A percentile compares a stretch with the other conserved stretches of the same genome.
Evolutionary conservation across 2,329 filamentous ascomycete genomes (phyloP).

Genomic region (Xylaria sp.): DNA sequence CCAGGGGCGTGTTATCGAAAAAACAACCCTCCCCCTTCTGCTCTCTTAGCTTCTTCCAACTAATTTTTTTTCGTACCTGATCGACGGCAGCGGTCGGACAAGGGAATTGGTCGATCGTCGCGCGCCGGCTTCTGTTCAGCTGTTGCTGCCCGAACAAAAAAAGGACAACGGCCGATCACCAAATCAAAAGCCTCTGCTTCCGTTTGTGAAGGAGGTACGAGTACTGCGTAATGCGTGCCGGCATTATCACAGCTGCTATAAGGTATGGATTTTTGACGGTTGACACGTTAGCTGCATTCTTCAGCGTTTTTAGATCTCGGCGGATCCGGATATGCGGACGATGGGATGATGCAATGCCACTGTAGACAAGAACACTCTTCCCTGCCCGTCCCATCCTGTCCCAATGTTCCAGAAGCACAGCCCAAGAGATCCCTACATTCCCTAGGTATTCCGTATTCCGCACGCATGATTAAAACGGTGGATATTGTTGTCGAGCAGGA

Average conservation of each 20-base stretch:
- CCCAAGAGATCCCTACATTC: neutral
- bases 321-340: slow-evolving; percentile 13
- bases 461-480: neutral
- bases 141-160: slow-evolving; percentile 37
- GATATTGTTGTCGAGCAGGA: neutral
- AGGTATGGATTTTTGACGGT: slow-evolving; percentile 10
- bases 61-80: slow-evolving; percentile 9
- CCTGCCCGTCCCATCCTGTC: neutral
- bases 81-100: slow-evolving; percentile 19
- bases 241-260: neutral
- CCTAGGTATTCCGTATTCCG: too few relatives aligned
- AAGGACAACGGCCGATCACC: slow-evolving; percentile 26
- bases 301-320: slow-evolving; percentile 14
- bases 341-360: slow-evolving; percentile 9
- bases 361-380: slow-evolving; percentile 5
- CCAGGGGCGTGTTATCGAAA: neutral
- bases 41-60: neutral
- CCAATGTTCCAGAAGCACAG: slow-evolving; percentile 1
- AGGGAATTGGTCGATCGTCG: slow-evolving; percentile 28
- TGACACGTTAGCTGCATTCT: slow-evolving; percentile 13
- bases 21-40: neutral
- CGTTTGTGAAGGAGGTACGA: slow-evolving; percentile 21
- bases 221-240: neutral
- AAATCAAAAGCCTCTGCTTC: slow-evolving; percentile 18
- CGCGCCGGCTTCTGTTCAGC: slow-evolving; percentile 29